Percentiles rank a stretch among this genome's conserved stretches.
These are phyloP conservation scores for Chrysophaeum taylorii DNA, from an alignment of 352 stramenopile species.

Conservation along the genomic window DNA sequence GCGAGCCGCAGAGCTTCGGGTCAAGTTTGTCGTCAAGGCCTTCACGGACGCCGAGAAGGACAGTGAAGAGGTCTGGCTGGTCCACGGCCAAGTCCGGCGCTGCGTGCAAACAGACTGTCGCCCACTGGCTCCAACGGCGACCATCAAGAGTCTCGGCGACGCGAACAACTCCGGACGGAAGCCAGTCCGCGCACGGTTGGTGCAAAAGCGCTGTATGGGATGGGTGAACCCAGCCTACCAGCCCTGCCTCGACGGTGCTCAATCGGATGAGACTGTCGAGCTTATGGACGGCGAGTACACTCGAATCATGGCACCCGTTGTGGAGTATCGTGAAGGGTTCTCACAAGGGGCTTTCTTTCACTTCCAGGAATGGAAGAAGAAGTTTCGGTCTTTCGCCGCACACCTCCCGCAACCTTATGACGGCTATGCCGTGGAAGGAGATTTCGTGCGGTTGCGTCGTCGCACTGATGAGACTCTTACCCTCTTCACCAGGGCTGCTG, in stretches of 20 bases:
- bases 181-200: too few species aligned
- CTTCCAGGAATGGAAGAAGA: constrained; percentile 13
- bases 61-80: constrained; percentile 30
- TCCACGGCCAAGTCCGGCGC: neutral
- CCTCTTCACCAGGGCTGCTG: neutral
- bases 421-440: neutral
- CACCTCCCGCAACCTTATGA: too few species aligned
- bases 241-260: constrained; percentile 14
- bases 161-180: neutral
- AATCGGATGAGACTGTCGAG: neutral
- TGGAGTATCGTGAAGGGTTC: neutral
- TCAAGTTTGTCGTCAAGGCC: constrained; percentile 59
- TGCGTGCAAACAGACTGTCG: constrained; percentile 10
- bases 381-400: neutral
- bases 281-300: neutral
- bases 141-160: constrained; percentile 5
- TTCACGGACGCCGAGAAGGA: constrained; percentile 43
- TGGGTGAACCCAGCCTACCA: constrained; percentile 24
- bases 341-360: neutral
- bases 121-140: constrained; percentile 12
- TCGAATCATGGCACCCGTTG: neutral
- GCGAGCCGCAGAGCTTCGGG: constrained; percentile 42
- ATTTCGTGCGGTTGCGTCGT: neutral
- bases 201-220: constrained; percentile 15
- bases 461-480: neutral